These are phyloP conservation scores for Filosporella fistucella DNA, from an alignment of 495 filamentous ascomycete species.

Conservation along the genomic window DNA sequence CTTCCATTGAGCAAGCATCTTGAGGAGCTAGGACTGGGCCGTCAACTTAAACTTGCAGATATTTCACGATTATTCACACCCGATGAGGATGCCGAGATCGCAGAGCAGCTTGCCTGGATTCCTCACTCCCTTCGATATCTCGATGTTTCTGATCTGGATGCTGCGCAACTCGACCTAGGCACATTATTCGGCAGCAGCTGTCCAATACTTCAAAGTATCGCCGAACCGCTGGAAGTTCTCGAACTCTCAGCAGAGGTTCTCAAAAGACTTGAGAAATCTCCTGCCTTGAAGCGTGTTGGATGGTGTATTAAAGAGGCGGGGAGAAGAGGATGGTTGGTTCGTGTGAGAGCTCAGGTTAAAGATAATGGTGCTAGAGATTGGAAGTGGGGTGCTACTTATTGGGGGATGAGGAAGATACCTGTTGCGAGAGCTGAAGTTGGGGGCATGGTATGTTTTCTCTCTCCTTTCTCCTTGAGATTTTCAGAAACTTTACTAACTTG, in stretches of 20 bases:
- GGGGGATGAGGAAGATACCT: conserved; percentile 85
- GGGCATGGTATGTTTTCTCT: conserved; percentile 47
- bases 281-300: conserved; percentile 40
- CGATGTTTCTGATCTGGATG: conserved; percentile 61
- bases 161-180: conserved; percentile 52
- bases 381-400: conserved; percentile 89
- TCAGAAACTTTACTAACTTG: neutral
- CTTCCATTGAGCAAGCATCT: conserved; percentile 72
- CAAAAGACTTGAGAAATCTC: conserved; percentile 24
- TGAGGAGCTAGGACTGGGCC: conserved; percentile 73
- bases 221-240: conserved; percentile 72
- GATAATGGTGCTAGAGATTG: conserved; percentile 45
- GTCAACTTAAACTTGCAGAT: conserved; percentile 60
- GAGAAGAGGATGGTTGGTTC: conserved; percentile 62
- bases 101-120: conserved; percentile 40
- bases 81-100: conserved; percentile 31
- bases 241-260: conserved; percentile 70
- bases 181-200: conserved; percentile 57
- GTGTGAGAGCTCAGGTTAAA: conserved; percentile 34
- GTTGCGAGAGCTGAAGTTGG: conserved; percentile 74
- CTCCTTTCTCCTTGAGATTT: neutral
- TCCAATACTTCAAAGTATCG: conserved; percentile 48
- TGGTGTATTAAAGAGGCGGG: conserved; percentile 70
- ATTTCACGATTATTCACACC: conserved; percentile 54
- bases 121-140: conserved; percentile 71